Conservation (phyloP, 1,284 basidiomycete genomes). For the Erythrobasidium hasegawianum region DNA sequence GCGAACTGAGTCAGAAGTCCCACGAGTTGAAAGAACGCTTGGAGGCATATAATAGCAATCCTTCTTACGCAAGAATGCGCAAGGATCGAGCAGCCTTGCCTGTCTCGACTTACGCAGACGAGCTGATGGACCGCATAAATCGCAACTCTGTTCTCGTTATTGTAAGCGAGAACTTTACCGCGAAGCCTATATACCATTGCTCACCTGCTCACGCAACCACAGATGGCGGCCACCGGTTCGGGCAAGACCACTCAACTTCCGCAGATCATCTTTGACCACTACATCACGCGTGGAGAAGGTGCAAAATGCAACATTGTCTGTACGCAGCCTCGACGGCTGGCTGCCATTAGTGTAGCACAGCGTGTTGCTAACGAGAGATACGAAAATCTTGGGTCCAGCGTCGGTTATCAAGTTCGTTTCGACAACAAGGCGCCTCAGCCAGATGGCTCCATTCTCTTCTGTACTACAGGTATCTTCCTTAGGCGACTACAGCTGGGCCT, state of each 20-base stretch:
- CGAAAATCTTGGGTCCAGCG: conserved; percentile 65
- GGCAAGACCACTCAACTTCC: conserved; percentile 76
- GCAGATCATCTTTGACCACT: conserved; percentile 57
- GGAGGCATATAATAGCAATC: conserved; percentile 62
- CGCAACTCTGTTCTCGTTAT: conserved; percentile 20
- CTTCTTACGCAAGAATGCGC: conserved; percentile 65
- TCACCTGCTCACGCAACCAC: too few species aligned
- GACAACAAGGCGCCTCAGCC: conserved; percentile 74
- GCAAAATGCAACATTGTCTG: conserved; percentile 73
- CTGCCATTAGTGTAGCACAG: conserved; percentile 84
- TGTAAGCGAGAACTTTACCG: too few species aligned
- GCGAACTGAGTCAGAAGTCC: conserved; percentile 58
- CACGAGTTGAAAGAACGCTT: conserved; percentile 57
- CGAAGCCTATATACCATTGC: too few species aligned
- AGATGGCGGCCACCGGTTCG: conserved; percentile 74
- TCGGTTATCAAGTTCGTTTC: conserved; percentile 93
- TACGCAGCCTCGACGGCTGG: conserved; percentile 85
- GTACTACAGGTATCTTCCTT: conserved; percentile 86
- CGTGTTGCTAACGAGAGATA: conserved; percentile 81
- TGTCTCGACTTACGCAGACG: conserved; percentile 63
- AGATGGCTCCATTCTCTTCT: conserved; percentile 84
- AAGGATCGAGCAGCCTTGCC: conserved; percentile 65
- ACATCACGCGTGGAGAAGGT: conserved; percentile 63
- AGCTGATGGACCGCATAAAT: conserved; percentile 51
- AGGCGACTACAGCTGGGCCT: conserved; percentile 75